Evolutionary conservation across 352 stramenopile genomes (phyloP).

Genomic region (Thraustotheca clavata): DNA sequence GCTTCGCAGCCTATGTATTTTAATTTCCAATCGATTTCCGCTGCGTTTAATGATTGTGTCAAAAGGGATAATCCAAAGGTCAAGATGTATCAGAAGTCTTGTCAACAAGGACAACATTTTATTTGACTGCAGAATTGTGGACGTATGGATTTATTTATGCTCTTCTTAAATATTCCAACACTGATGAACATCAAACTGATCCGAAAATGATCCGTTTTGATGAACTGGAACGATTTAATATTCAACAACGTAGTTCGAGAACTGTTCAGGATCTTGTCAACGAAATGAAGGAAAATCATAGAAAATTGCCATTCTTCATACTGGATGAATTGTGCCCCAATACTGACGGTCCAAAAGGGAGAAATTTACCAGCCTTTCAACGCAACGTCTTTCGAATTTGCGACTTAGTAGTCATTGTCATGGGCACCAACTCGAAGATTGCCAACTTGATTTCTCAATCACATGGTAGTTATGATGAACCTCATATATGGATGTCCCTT

Average conservation of each 20-base stretch:
- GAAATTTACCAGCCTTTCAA: constrained; percentile 26
- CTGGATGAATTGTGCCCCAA: constrained; percentile 21
- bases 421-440: constrained; percentile 25
- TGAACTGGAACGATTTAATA: constrained; percentile 10
- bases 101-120: neutral
- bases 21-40: constrained; percentile 10
- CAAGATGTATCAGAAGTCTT: neutral
- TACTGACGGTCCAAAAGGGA: neutral
- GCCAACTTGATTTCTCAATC: constrained; percentile 2
- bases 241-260: constrained; percentile 1
- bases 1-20: constrained; percentile 9
- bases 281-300: constrained; percentile 22
- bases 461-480: neutral
- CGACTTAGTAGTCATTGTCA: constrained; percentile 26
- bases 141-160: constrained; percentile 23
- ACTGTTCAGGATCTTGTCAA: constrained; percentile 10
- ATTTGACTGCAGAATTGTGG: constrained; percentile 5
- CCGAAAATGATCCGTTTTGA: constrained; percentile 18
- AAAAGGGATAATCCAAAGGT: neutral
- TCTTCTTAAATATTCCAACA: constrained; percentile 14
- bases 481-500: neutral
- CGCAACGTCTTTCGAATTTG: constrained; percentile 26
- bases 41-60: neutral
- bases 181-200: neutral
- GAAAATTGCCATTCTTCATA: constrained; percentile 23